Percentiles rank a stretch among this genome's conserved stretches.
Conservation (phyloP, 2,329 filamentous ascomycete species). For the Fusarium keratoplasticum region DNA sequence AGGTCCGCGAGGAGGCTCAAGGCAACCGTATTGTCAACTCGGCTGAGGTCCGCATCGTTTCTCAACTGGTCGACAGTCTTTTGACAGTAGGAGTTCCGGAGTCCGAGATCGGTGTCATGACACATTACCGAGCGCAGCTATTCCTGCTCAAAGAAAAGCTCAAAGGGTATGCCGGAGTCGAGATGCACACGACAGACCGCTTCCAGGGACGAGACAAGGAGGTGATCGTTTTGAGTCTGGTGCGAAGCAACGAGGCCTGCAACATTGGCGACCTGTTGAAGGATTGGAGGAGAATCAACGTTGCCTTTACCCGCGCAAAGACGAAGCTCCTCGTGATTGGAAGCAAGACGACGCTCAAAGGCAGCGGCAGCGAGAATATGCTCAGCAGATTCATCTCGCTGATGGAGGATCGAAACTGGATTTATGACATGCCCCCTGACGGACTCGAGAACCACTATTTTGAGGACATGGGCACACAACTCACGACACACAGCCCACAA, state of each 20-base stretch:
- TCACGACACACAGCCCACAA: conserved; percentile 49
- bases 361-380: conserved; percentile 78
- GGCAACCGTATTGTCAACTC: conserved; percentile 91
- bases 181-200: conserved; percentile 97
- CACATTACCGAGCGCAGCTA: conserved; percentile 94
- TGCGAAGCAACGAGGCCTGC: conserved; percentile 84
- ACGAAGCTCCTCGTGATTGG: conserved; percentile 92
- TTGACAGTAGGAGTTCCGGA: conserved; percentile 80
- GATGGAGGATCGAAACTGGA: conserved; percentile 83
- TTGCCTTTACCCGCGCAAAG: conserved; percentile 92
- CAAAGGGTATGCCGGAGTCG: conserved; percentile 71
- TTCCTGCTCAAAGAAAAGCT: conserved; percentile 82
- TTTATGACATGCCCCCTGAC: conserved; percentile 75
- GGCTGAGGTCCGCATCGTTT: conserved; percentile 81
- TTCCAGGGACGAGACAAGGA: conserved; percentile 98
- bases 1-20: conserved; percentile 76
- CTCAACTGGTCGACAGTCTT: conserved; percentile 84
- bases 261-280: conserved; percentile 91
- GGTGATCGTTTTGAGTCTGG: conserved; percentile 86
- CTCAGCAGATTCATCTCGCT: conserved; percentile 79
- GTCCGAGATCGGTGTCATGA: conserved; percentile 90
- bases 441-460: conserved; percentile 77
- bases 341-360: conserved; percentile 82
- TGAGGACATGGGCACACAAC: conserved; percentile 66
- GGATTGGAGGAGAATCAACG: conserved; percentile 94